Evolutionary conservation across 371 early-diverging fungal genomes (phyloP), one percentile per base, ranked within the genome.

Genomic region (Rhizopus arrhizus): DNA sequence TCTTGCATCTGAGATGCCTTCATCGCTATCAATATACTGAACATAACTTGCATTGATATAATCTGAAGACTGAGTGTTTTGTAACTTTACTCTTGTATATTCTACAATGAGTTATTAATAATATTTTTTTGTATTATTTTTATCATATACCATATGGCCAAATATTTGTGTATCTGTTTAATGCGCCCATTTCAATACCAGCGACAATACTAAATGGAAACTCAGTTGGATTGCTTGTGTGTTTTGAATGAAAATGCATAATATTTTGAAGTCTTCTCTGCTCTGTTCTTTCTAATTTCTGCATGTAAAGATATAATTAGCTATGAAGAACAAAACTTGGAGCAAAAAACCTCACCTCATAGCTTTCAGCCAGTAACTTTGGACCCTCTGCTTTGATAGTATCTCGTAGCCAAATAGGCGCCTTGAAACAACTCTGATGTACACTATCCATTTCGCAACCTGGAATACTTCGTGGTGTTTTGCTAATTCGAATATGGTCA

Each of bases 11-110:
- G 94, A 74, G 91, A 94, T 69, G 88, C 91, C 33, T 58, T 85
- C 77, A 53, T 65, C 58, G 31, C 50, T 54, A 28, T 64, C 59
- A 22, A 65, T 59, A 36, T 80, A 56, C 35, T 58, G 64, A 16
- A 84, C 72, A 57, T 79, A 82, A 47, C 77, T 78, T 28, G 93
- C 93, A 61, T 95, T 95, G 71, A 94, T 94, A 69, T 95, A 95
- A 71, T 93, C 92, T 62, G 71, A 81, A 10, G 65, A 52, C 71
- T 59, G 62, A 65, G 32, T 60, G 15, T 66, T 40, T 15, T 46
- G 42, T 7, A 84, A 63, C 62, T 74, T 80, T 16, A 83, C 77
- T 54, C 89, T 64, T 36, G 85, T 81, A 54, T 83, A 77, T 61
- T 89, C 84, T 70, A 64, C 50, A 15, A 34, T n/a, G 22, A 82